These are phyloP conservation scores for Nelumbo lutea DNA, from an alignment of 164 flowering plant species.

Conservation along the genomic window DNA sequence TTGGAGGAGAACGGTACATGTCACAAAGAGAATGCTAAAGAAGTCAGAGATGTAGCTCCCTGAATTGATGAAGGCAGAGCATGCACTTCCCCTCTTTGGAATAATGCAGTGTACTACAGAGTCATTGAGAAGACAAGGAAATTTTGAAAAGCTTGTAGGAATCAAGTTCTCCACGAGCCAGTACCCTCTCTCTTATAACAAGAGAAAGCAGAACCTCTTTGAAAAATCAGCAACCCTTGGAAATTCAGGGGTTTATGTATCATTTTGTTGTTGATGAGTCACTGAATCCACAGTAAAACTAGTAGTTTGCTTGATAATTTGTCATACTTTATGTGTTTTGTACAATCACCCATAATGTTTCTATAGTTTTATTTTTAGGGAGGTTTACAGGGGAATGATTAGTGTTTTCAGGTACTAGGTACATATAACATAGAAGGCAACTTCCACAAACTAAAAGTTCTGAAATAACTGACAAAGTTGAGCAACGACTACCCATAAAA, in stretches of 20 bases:
- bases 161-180: no score
- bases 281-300: neutral
- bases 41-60: slow-evolving; percentile 40
- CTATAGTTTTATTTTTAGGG: neutral
- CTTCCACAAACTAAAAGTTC: neutral
- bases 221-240: no score
- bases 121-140: neutral
- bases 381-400: neutral
- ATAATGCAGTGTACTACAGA: slow-evolving; percentile 60
- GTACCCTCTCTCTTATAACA: no score
- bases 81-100: slow-evolving; percentile 59
- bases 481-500: neutral
- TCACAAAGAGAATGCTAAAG: slow-evolving; percentile 55
- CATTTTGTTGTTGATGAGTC: neutral
- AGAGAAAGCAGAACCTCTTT: no score
- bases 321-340: neutral
- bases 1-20: slow-evolving; percentile 80
- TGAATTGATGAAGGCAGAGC: slow-evolving; percentile 28
- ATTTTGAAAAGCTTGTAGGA: neutral
- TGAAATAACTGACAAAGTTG: neutral
- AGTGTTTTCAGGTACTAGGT: neutral
- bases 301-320: neutral
- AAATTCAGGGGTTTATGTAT: neutral
- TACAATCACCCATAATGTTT: neutral
- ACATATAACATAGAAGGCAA: neutral